Evolutionary conservation across 306 rosid genomes (phyloP).

Genomic region (Neltuma alba): DNA sequence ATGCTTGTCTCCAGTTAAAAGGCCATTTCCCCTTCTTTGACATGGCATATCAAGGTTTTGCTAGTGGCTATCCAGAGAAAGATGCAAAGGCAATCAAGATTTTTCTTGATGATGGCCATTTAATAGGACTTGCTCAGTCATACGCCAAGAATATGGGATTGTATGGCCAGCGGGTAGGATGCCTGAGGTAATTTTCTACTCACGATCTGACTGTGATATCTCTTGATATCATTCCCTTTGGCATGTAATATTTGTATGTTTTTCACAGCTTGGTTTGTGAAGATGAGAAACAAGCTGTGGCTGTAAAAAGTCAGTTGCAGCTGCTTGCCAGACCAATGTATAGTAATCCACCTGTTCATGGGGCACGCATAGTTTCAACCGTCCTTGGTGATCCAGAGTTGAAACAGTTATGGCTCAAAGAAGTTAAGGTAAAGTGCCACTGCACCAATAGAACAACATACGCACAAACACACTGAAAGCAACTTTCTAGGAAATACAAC

Average conservation of each 20-base stretch:
- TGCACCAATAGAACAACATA: not conserved
- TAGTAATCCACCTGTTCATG: constrained; percentile 95
- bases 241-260: constrained; percentile 13
- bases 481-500: constrained; percentile 7
- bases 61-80: constrained; percentile 90
- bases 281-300: constrained; percentile 88
- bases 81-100: constrained; percentile 87
- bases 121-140: constrained; percentile 85
- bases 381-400: constrained; percentile 83
- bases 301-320: constrained; percentile 95
- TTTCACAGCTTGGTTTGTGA: constrained; percentile 81
- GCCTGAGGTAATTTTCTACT: constrained; percentile 73
- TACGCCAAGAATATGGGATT: constrained; percentile 99
- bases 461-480: too few relatives aligned
- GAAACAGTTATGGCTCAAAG: constrained; percentile 81
- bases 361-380: constrained; percentile 79
- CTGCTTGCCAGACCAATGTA: constrained; percentile 95
- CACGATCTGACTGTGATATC: constrained; percentile 19
- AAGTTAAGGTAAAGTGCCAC: constrained; percentile 74
- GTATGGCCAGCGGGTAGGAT: constrained; percentile 95
- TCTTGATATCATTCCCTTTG: not conserved
- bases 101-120: constrained; percentile 93
- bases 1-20: constrained; percentile 64
- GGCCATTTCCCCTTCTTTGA: constrained; percentile 94
- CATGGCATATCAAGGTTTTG: constrained; percentile 99